Evolutionary conservation across 805 yeast species (phyloP).

Genomic region (Pichia sporocuriosa): DNA sequence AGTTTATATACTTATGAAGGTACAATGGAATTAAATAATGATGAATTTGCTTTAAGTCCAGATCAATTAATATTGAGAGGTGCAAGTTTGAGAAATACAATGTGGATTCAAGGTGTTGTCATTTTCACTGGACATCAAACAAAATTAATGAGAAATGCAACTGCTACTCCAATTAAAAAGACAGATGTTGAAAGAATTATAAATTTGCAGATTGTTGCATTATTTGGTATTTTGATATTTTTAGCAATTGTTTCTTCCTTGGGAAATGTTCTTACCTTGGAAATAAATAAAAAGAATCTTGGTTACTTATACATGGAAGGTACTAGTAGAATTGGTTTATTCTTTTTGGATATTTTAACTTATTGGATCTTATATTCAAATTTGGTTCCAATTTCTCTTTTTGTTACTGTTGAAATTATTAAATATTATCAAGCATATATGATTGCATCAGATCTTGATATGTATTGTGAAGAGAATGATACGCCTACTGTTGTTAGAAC

Average conservation of each 20-base stretch:
- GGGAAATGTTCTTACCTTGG: conserved; percentile 76
- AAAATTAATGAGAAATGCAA: conserved; percentile 95
- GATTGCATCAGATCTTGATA: conserved; percentile 90
- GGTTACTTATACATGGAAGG: conserved; percentile 65
- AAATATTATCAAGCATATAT: conserved; percentile 92
- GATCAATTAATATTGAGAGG: conserved; percentile 92
- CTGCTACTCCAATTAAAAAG: conserved; percentile 95
- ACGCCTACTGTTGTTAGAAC: conserved; percentile 95
- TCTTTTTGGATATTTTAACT: conserved; percentile 82
- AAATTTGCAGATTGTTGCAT: conserved; percentile 82
- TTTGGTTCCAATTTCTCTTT: conserved; percentile 93
- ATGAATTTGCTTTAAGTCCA: conserved; percentile 69
- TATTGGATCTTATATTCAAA: conserved; percentile 96
- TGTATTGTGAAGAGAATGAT: conserved; percentile 81
- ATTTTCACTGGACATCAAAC: conserved; percentile 98
- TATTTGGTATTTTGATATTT: conserved; percentile 72
- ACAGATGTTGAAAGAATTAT: conserved; percentile 96
- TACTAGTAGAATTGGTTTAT: conserved; percentile 58
- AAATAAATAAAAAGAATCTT: conserved; percentile 45
- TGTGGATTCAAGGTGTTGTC: conserved; percentile 90
- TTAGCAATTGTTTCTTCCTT: conserved; percentile 75
- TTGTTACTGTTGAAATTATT: conserved; percentile 93
- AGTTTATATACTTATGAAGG: conserved; percentile 95
- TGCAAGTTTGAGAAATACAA: conserved; percentile 90
- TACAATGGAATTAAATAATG: conserved; percentile 53